Conservation (phyloP, 768 basidiomycete species). For the Agrocybe chaxingu region DNA sequence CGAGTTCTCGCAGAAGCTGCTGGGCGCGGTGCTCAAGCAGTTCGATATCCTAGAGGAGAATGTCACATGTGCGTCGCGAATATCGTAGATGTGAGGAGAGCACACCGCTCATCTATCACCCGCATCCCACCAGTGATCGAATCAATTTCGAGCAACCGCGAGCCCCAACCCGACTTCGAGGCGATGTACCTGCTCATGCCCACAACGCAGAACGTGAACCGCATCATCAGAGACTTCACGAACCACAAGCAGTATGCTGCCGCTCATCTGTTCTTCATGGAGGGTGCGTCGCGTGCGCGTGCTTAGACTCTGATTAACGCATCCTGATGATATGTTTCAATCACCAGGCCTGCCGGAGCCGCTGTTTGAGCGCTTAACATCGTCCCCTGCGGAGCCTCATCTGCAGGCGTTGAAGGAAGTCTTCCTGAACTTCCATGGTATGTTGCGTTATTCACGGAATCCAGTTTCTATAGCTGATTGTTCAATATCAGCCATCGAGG, state of each 20-base stretch:
- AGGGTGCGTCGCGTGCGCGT: constrained; percentile 45
- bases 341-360: constrained; percentile 68
- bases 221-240: constrained; percentile 83
- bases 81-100: background rate
- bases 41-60: constrained; percentile 95
- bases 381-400: constrained; percentile 73
- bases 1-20: constrained; percentile 80
- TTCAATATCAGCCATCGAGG: constrained; percentile 64
- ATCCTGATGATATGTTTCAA: background rate
- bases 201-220: constrained; percentile 89
- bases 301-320: background rate
- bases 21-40: constrained; percentile 85
- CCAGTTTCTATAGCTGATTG: constrained; percentile 3
- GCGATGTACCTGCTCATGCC: constrained; percentile 95
- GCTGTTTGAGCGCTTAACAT: constrained; percentile 71
- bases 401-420: constrained; percentile 82
- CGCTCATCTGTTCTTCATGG: constrained; percentile 92
- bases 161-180: constrained; percentile 82
- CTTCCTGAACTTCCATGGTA: constrained; percentile 92
- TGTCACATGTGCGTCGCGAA: constrained; percentile 75
- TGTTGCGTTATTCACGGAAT: constrained; percentile 21
- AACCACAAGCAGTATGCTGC: constrained; percentile 68
- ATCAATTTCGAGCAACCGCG: constrained; percentile 77
- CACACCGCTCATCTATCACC: constrained; percentile 1
- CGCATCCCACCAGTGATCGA: constrained; percentile 70